A percentile compares a stretch with the other conserved stretches of the same genome.
Evolutionary conservation across 345 rosid species (phyloP).

Genomic region (Iberis pinnata): DNA sequence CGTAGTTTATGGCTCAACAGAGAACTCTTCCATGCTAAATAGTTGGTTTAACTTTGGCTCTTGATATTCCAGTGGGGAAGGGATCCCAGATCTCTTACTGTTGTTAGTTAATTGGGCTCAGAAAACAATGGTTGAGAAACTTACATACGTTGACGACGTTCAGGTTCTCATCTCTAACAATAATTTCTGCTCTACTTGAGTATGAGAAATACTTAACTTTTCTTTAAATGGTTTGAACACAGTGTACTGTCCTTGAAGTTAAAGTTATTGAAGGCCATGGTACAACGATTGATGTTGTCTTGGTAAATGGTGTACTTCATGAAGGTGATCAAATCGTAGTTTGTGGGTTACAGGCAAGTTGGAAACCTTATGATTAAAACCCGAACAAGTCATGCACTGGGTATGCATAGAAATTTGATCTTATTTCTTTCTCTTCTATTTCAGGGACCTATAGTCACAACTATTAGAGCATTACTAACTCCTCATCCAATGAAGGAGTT

Average conservation of each 20-base stretch:
- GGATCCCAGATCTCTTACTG: constrained; percentile 80
- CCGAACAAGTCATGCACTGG: constrained; percentile 6
- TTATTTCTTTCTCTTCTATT: constrained; percentile 21
- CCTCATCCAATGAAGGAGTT: constrained; percentile 99
- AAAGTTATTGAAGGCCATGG: constrained; percentile 95
- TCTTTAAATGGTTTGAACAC: constrained; percentile 31
- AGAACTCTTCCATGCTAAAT: constrained; percentile 10
- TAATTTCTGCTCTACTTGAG: constrained; percentile 2
- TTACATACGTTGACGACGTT: constrained; percentile 69
- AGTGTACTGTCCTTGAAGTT: constrained; percentile 97
- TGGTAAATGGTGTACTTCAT: constrained; percentile 82
- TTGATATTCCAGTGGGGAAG: constrained; percentile 66
- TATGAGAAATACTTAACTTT: constrained; percentile 25
- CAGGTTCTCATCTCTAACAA: constrained; percentile 39
- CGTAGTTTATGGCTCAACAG: constrained; percentile 6
- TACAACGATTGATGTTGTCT: constrained; percentile 89
- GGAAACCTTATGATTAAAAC: constrained; percentile 1
- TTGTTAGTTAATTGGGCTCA: constrained; percentile 86
- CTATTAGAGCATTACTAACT: constrained; percentile 76
- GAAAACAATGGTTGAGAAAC: constrained; percentile 91
- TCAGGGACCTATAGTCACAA: constrained; percentile 86
- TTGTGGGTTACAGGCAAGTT: constrained; percentile 86
- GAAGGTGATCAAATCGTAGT: constrained; percentile 95
- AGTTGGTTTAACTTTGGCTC: constrained; percentile 25
- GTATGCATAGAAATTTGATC: constrained; percentile 3